Evolutionary conservation across 2,329 filamentous ascomycete genomes (phyloP), one percentile per base, ranked within the genome.

Genomic region (Exophiala alcalophila): DNA sequence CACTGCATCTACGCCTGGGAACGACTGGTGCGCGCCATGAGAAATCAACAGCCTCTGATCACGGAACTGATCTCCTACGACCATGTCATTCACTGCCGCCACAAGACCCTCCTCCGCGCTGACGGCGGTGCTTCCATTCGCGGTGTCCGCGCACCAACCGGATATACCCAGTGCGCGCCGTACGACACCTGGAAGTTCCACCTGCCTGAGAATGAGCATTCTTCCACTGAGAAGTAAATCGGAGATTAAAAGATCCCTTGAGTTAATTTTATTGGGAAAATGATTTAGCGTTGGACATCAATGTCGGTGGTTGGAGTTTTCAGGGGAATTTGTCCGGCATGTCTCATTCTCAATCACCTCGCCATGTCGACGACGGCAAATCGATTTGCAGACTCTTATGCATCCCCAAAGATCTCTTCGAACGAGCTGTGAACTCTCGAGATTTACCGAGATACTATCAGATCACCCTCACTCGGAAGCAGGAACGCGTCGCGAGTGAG

Each of bases 1-100:
- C 54, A 56, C 37, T 56, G 53, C 35, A 54, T 56, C 34, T 56
- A 54, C 27, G 51, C 53, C 5, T 54, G 52, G 53, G 53, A 56
- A 27, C 49, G 35, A 30, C 35, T 56, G 40, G 53, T 56, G 19
- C 51, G 53, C 28, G 52, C 53, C 16, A 48, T 56, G 52, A 40
- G 53, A 33, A 56, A 50, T 18, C 52, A 53, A 28, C 26, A 39
- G 15, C 44, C 52, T 11, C 32, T 56, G 9, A 51, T 56, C 30
- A 52, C 45, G 5, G 52, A 56, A 38, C 40, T 56, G 38, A 53
- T 56, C 20, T 54, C 52, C 25, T 56, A 56, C 33, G 53, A 56
- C 32, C 53, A 56, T 36, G 51, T 56, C 27, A 50, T 56, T 35
- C 53, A 56, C 34, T 56, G 53, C 40, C 40, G 49, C 7, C 48